Evolutionary conservation across 768 basidiomycete species (phyloP), one percentile per base, ranked within the genome.

Genomic region (Mycena alexandri): DNA sequence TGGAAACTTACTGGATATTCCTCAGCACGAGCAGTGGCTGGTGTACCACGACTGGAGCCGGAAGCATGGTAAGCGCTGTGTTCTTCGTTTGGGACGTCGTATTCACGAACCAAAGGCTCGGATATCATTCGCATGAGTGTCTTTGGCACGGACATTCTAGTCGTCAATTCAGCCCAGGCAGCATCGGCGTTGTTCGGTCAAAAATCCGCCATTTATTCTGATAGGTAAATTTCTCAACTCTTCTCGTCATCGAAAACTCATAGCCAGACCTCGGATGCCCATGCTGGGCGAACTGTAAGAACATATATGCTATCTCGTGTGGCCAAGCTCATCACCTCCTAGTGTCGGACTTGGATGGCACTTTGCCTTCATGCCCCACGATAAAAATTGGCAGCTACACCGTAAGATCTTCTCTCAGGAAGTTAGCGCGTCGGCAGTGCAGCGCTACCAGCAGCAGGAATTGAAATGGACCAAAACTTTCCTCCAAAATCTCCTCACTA

Each of bases 1-100:
- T 21, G 82, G 82, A 1, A 83, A 83, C 60, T 67, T 81, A n/a
- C 73, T 79, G 6, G 78, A 80, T 38, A 73, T 83, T 70, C 82
- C 82, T 34, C 74, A 71, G 22, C 55, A 72, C 25, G 80, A 79
- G 25, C 77, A 74, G 17, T 83, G 81, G 80, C 63, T 81, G 65
- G 74, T 75, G 21, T 82, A 81, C 56, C 17, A 75, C 5, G 71
- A 78, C n/a, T 83, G 81, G 81, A 79, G 75, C 42, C 65, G 73
- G 42, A 72, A 76, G 70, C 83, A 78, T 51, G 79, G 82, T 71
- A 16, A 7, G 64, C 51, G 33, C 25, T 14, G 36, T 17, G 12
- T 14, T 2, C 22, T n/a, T n/a, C 21, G 21, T 5, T 6, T 16
- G 13, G 1, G 24, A 6, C n/a, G 2, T 41, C 43, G 43, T 17